Conservation (phyloP, 345 rosid genomes). For the Barbarea vulgaris region DNA sequence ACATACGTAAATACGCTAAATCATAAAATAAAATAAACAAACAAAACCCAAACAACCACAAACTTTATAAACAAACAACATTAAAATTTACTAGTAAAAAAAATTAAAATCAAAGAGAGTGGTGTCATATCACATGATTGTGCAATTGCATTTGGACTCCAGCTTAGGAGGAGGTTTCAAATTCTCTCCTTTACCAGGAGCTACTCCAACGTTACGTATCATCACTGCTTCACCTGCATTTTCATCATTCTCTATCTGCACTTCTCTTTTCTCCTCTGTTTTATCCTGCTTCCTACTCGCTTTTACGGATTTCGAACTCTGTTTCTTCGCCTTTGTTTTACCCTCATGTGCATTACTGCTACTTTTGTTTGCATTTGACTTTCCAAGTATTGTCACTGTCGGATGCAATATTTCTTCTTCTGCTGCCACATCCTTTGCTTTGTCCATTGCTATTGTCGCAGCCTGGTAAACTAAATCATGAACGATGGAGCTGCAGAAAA, state of each 20-base stretch:
- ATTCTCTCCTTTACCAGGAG: constrained; percentile 56
- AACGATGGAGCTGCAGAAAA: constrained; percentile 93
- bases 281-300: constrained; percentile 58
- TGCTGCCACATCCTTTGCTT: constrained; percentile 49
- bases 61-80: constrained; percentile 28
- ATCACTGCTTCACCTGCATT: constrained; percentile 58
- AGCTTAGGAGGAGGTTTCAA: constrained; percentile 85
- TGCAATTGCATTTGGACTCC: constrained; percentile 96
- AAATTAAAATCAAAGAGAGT: constrained; percentile 8
- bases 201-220: constrained; percentile 63
- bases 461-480: constrained; percentile 87
- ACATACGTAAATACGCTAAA: constrained; percentile 25
- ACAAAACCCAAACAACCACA: constrained; percentile 20
- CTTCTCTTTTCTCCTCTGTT: constrained; percentile 49
- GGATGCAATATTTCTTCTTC: constrained; percentile 70
- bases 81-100: constrained; percentile 16
- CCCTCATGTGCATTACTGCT: constrained; percentile 53
- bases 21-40: neutral
- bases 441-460: constrained; percentile 77
- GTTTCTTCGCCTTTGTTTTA: constrained; percentile 53
- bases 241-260: constrained; percentile 77
- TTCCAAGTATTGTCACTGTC: constrained; percentile 71
- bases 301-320: constrained; percentile 55
- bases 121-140: constrained; percentile 70
- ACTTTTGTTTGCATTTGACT: constrained; percentile 54